Percentiles rank a stretch among this genome's conserved stretches.
Evolutionary conservation across 441 rosid species (phyloP).

Genomic region (Viola pubescens): DNA sequence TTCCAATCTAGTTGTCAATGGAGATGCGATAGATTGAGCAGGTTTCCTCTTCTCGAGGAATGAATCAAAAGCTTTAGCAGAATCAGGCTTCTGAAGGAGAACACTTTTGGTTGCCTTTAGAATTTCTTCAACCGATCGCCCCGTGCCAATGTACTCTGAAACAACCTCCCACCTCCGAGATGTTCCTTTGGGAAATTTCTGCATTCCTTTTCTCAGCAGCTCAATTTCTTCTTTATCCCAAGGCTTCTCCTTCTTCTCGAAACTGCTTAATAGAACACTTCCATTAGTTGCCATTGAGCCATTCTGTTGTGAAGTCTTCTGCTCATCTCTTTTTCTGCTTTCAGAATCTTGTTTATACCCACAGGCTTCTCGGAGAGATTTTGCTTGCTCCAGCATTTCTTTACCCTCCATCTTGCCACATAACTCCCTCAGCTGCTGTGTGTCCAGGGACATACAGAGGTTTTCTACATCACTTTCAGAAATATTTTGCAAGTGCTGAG

Average conservation of each 20-base stretch:
- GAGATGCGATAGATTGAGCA: conserved; percentile 61
- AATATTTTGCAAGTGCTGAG: conserved; percentile 51
- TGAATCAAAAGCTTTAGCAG: conserved; percentile 84
- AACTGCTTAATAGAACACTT: conserved; percentile 27
- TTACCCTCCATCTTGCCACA: conserved; percentile 64
- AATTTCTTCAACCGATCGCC: conserved; percentile 90
- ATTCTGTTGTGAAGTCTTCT: conserved; percentile 45
- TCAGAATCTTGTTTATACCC: conserved; percentile 29
- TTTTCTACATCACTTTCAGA: conserved; percentile 66
- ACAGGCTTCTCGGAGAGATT: conserved; percentile 44
- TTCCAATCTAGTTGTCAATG: conserved; percentile 83
- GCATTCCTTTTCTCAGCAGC: conserved; percentile 75
- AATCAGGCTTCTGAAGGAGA: conserved; percentile 94
- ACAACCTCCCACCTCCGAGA: conserved; percentile 96
- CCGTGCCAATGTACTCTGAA: conserved; percentile 84
- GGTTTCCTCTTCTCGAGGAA: conserved; percentile 97
- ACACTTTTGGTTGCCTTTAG: conserved; percentile 90
- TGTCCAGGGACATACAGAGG: conserved; percentile 64
- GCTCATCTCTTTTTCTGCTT: conserved; percentile 32
- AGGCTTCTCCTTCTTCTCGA: conserved; percentile 53
- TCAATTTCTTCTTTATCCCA: conserved; percentile 67
- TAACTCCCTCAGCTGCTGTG: conserved; percentile 52
- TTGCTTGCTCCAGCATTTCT: conserved; percentile 50
- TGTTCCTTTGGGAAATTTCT: conserved; percentile 79
- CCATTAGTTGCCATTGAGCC: conserved; percentile 45